Evolutionary conservation across 2,329 filamentous ascomycete genomes (phyloP), one percentile per base, ranked within the genome.

Genomic region (Aspergillus floridensis): DNA sequence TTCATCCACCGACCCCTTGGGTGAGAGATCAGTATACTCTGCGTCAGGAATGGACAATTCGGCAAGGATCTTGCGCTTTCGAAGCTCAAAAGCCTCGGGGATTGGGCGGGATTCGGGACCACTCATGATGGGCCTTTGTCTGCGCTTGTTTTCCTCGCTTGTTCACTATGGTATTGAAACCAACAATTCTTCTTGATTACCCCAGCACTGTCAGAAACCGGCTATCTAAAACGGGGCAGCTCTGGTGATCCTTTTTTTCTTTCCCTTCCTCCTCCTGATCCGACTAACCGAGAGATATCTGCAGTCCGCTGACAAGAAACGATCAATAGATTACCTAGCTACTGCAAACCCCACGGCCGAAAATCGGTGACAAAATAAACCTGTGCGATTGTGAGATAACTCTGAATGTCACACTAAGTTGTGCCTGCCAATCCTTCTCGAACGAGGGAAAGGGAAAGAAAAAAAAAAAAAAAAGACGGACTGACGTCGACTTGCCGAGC

Each of bases 1-100:
- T 51, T 80, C 84, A 73, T 98, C 93, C 21, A 98, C 84, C 0
- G 87, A 89, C 16, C 93, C 93, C 78, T 97, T 97, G 2, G 93
- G 93, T 1, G 91, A 96, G 7, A 89, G 83, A 75, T 97, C 93
- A 46, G 86, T 85, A 75, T 96, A 96, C 60, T 89, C 83, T 4
- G 80, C 82, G 48, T 86, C 84, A 1, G 92, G 89, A 3, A 86
- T 81, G 8, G 85, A 79, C 3, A 97, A 86, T 65, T 88, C 84
- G 47, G 82, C 77, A 14, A 97, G 78, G 64, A 96, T 96, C 60
- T 83, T 86, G 54, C 77, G 73, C 76, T 97, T 98, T 72, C 86
- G 89, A 49, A 75, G 70, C 46, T 76, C 53, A 70, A 90, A 91
- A 24, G 62, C 63, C 8, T 65, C 59, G 4, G 74, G 69, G 32